Base-by-base conservation (phyloP, 2,329 filamentous ascomycete species). In the Aspergillus fischeri region DNA sequence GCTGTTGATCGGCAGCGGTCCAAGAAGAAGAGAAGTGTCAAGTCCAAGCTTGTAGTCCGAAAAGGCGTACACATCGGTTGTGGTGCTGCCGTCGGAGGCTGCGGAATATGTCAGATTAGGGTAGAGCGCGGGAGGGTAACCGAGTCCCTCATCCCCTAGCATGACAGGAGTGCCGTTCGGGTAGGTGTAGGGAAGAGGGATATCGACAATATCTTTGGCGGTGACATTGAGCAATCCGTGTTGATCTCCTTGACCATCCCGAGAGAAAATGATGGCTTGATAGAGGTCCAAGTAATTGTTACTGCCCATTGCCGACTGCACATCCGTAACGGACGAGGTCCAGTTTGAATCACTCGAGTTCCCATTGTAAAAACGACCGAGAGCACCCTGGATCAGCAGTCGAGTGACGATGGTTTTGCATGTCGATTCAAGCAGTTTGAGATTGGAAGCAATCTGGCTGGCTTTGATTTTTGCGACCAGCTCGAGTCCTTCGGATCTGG, bases 381-480 rank as follows among this genome's bases (percentile, higher is more conserved):
- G 71, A 5, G 82, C 78, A 35, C 69, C 65, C 63, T 86, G 83
- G 3, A 85, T 77, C 14, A 83, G 65, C 8, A 84, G 70, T 41
- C 83, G 77, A 0, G 90, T 92, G 6, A 87, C 80, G 48, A 94
- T 87, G 54, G 88, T 87, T 55, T 82, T 80, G 68, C 87, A 89
- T 58, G 86, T 88, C 32, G 89, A 89, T 75, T 92, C 85, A 63
- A 96, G 85, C 52, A 96, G 82, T 52, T 90, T 81, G 55, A 97
- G 83, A 70, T 91, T 89, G 53, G 90, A 88, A 5, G 88, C 81
- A 61, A 97, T 82, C 69, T 93, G 88, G 29, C 89, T 86, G 21
- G 92, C 88, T 73, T 96, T 96, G 69, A 96, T 85, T 2, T 89
- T 92, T 6, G 92, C 92, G 1, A 91, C 91, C 60, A 96, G 80